phyloP scores from a whole-genome alignment of 805 yeast genomes.

The Cyberlindnera nakhonratchasimensis region DNA sequence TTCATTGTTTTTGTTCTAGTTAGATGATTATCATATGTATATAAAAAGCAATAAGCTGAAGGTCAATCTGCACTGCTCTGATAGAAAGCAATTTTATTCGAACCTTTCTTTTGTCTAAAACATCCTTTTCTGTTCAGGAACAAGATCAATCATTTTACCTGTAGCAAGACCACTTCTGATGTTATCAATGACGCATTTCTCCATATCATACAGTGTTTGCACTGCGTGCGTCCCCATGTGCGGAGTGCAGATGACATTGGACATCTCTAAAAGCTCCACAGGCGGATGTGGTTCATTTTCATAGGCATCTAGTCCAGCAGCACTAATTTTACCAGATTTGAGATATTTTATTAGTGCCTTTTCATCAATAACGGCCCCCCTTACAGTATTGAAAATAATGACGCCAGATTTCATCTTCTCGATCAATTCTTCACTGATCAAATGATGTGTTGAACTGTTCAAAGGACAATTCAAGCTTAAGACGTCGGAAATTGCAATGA shows the following conservation, averaged over 20 bases:
- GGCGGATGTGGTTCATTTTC: constrained; percentile 46
- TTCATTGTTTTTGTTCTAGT: too few relatives aligned
- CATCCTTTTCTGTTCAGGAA: constrained; percentile 50
- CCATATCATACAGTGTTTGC: constrained; percentile 38
- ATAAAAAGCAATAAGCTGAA: too few relatives aligned
- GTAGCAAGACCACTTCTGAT: constrained; percentile 37
- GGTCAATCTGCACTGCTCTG: too few relatives aligned
- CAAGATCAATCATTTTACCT: constrained; percentile 48
- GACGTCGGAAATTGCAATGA: constrained; percentile 42
- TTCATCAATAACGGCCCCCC: constrained; percentile 52
- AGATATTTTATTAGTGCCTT: constrained; percentile 44
- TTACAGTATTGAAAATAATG: constrained; percentile 52
- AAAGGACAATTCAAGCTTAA: constrained; percentile 54
- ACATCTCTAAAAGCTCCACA: constrained; percentile 21
- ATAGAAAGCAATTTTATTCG: neutral
- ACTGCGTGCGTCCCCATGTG: constrained; percentile 55
- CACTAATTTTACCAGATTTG: constrained; percentile 40
- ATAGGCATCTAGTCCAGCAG: constrained; percentile 57
- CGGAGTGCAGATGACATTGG: constrained; percentile 50
- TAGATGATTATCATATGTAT: too few relatives aligned
- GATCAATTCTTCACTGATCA: constrained; percentile 41
- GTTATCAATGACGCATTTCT: constrained; percentile 39
- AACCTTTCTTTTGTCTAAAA: too few relatives aligned
- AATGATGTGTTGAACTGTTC: constrained; percentile 45
- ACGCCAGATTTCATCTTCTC: constrained; percentile 36